Evolutionary conservation across 345 rosid genomes (phyloP), one percentile per base, ranked within the genome.

Genomic region (Ceriops zippeliana): DNA sequence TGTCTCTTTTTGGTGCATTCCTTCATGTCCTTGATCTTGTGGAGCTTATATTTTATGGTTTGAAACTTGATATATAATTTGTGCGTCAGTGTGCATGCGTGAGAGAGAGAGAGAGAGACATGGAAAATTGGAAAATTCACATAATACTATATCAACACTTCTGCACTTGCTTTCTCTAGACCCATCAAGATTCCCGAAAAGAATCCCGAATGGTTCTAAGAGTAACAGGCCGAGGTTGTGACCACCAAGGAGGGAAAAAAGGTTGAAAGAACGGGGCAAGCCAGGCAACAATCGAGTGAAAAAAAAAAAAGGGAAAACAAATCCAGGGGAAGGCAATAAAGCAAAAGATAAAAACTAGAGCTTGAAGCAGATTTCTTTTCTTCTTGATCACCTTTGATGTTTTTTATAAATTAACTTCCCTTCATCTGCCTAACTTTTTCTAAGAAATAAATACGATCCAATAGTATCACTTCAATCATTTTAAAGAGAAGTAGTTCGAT

Each of bases 221-320:
- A 84, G 82, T 15, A 68, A 82, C 86, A 81, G 52, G 85, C 81
- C 82, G 88, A 80, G 89, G 89, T 84, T 84, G 86, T 84, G 67
- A 74, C 62, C 66, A 70, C 71, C 77, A 11, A 58, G n/a, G n/a
- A 26, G 15, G 20, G 6, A 16, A 46, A 49, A 54, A 52, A 42
- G 10, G 21, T 16, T 28, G 7, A 24, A 19, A 24, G 31, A 58
- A 60, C 3, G 57, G 22, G 15, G 2, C 47, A 11, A 42, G 47
- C 47, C 9, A 34, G 65, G 62, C n/a, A 75, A 66, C 72, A 76
- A 64, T 42, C 17, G 49, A 71, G 27, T 42, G 26, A 24, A 22
- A 6, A 35, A 35, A 35, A 42, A 24, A 35, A 20, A 35, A 20
- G 35, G 20, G 51, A 61, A 20, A 22, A 5, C 4, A 19, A 32